Percentiles rank a stretch among this genome's conserved stretches.
phyloP scores from a whole-genome alignment of 139 green algal species.

The Auxenochlorella pyrenoidosa region DNA sequence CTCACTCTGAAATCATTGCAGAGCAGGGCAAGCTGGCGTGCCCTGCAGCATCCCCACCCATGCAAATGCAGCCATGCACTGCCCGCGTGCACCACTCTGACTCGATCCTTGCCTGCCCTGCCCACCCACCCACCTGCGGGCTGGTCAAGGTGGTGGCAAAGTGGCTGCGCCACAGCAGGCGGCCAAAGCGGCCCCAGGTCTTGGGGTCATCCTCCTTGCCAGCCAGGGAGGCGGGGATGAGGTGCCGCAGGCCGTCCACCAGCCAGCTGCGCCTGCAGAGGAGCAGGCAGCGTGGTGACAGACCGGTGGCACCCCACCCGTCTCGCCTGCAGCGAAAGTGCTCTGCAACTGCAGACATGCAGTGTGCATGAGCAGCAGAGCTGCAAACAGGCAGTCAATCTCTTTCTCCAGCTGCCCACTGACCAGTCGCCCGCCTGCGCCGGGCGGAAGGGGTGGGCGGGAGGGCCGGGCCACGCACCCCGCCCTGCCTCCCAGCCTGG shows the following conservation, averaged over 20 bases:
- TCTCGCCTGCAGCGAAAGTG: neutral
- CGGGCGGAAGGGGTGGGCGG: neutral
- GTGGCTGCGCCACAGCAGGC: conserved; percentile 7
- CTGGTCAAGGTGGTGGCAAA: conserved; percentile 14
- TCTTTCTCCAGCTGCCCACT: neutral
- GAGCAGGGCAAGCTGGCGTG: no score
- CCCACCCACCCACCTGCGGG: neutral
- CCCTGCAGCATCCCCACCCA: no score
- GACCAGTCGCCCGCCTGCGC: conserved; percentile 3
- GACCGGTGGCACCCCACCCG: no score
- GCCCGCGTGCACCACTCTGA: no score
- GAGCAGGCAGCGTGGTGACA: no score
- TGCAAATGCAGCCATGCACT: no score
- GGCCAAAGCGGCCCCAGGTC: neutral
- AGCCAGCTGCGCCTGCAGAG: neutral
- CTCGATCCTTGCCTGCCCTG: no score
- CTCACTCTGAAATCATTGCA: no score
- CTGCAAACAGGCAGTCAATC: no score
- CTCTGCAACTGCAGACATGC: neutral
- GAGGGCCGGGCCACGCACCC: neutral
- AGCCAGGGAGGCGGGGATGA: neutral
- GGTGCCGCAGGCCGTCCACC: neutral
- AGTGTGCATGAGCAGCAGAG: no score
- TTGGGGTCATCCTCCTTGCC: neutral
- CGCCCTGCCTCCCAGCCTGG: neutral